Conservation (phyloP, 768 basidiomycete species). For the Kwoniella bestiolae region DNA sequence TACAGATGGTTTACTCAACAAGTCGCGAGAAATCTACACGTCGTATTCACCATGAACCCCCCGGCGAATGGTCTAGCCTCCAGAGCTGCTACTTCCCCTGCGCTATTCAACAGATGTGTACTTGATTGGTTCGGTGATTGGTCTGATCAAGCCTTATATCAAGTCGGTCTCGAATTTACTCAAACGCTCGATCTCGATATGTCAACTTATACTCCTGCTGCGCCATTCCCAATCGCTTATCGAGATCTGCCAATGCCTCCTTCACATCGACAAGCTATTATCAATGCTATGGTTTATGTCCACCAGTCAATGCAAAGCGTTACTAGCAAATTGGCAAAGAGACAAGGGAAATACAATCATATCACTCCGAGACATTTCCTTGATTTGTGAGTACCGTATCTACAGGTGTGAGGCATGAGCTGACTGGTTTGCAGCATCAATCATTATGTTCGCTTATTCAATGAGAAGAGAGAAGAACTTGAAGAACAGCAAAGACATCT, state of each 20-base stretch:
- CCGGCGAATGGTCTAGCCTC: slow-evolving; percentile 94
- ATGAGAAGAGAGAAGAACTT: slow-evolving; percentile 93
- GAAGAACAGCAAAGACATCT: slow-evolving; percentile 99
- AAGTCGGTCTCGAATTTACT: slow-evolving; percentile 97
- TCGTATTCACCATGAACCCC: slow-evolving; percentile 99
- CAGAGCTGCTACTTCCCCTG: slow-evolving; percentile 94
- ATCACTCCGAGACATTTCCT: slow-evolving; percentile 97
- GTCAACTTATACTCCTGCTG: slow-evolving; percentile 75
- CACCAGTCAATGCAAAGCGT: slow-evolving; percentile 87
- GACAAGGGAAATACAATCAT: slow-evolving; percentile 95
- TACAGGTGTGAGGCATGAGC: not conserved
- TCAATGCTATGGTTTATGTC: slow-evolving; percentile 90
- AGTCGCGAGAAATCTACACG: slow-evolving; percentile 95
- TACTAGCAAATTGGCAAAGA: slow-evolving; percentile 83
- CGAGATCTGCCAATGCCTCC: slow-evolving; percentile 84
- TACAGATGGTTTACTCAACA: slow-evolving; percentile 99
- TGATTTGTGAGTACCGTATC: slow-evolving; percentile 77
- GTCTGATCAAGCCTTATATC: slow-evolving; percentile 98
- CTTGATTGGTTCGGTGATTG: slow-evolving; percentile 99
- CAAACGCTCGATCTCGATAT: slow-evolving; percentile 89
- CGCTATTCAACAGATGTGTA: slow-evolving; percentile 93
- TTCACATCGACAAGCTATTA: slow-evolving; percentile 82
- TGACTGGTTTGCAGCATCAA: slow-evolving; percentile 71
- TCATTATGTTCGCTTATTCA: slow-evolving; percentile 92
- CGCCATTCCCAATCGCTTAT: slow-evolving; percentile 86